Percentiles rank a stretch among this genome's conserved stretches.
Conservation (phyloP, 257 asterid species). For the Solanum etuberosum region DNA sequence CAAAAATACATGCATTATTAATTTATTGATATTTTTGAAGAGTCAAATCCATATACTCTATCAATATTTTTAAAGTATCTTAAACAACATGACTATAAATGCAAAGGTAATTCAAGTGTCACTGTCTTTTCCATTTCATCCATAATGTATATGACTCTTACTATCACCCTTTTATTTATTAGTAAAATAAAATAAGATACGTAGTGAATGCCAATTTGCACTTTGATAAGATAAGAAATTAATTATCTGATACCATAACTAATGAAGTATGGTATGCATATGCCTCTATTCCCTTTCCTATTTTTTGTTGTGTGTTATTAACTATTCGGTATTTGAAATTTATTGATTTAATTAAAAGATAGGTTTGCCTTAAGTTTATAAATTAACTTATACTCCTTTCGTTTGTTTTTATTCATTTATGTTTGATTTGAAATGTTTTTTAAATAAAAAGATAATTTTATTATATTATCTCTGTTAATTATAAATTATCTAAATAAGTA, state of each 20-base stretch:
- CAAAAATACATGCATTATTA: background rate
- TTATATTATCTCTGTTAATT: background rate
- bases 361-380: background rate
- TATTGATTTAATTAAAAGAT: background rate
- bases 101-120: background rate
- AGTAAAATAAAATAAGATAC: background rate
- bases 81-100: background rate
- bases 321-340: background rate
- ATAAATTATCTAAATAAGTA: background rate
- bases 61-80: background rate
- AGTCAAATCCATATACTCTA: background rate
- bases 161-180: background rate
- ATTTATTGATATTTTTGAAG: background rate
- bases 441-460: background rate
- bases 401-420: background rate
- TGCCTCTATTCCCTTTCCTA: background rate
- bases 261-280: background rate
- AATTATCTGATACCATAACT: background rate
- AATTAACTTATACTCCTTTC: background rate
- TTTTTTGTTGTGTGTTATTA: background rate
- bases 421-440: background rate
- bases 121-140: background rate
- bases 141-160: background rate
- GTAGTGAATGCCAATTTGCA: slow-evolving; percentile 12
- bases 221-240: background rate